Percentiles rank a stretch among this genome's conserved stretches.
These are phyloP conservation scores for Spathaspora sp. DNA, from an alignment of 805 yeast genomes.

Conservation along the genomic window DNA sequence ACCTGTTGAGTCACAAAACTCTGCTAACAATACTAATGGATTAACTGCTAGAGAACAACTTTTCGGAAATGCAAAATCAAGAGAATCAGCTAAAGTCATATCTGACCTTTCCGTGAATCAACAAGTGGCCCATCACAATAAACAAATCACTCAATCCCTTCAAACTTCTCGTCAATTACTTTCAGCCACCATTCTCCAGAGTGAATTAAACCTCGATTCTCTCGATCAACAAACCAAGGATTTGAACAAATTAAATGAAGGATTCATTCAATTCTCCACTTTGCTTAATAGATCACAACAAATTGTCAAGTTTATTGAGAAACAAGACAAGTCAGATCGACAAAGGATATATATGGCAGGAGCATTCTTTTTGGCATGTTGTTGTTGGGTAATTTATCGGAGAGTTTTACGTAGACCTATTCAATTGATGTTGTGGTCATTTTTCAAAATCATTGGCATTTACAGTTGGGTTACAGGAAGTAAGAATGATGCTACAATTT, in stretches of 20 bases:
- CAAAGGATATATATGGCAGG: constrained; percentile 45
- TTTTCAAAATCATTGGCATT: constrained; percentile 33
- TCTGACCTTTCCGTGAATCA: constrained; percentile 19
- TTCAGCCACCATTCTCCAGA: constrained; percentile 47
- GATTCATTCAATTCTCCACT: constrained; percentile 37
- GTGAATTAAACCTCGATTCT: constrained; percentile 47
- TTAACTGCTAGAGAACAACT: constrained; percentile 12
- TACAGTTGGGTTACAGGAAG: constrained; percentile 14
- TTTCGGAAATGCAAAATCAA: constrained; percentile 18
- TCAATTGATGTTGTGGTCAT: constrained; percentile 42
- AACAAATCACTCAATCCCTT: constrained; percentile 42
- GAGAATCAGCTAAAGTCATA: constrained; percentile 8
- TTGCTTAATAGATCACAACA: constrained; percentile 40
- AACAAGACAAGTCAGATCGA: constrained; percentile 47
- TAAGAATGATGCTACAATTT: not conserved
- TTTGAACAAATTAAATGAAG: constrained; percentile 36
- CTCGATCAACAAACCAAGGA: constrained; percentile 45
- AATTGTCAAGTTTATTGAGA: constrained; percentile 49
- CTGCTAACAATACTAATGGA: not conserved
- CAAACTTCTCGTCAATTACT: constrained; percentile 47
- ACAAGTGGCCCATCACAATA: constrained; percentile 43
- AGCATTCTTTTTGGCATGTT: constrained; percentile 40
- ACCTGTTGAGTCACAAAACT: no score
- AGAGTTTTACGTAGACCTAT: constrained; percentile 46
- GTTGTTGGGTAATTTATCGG: constrained; percentile 49